Evolutionary conservation across 331 rosid genomes (phyloP), one percentile per base, ranked within the genome.

Genomic region (Arachis monticola): DNA sequence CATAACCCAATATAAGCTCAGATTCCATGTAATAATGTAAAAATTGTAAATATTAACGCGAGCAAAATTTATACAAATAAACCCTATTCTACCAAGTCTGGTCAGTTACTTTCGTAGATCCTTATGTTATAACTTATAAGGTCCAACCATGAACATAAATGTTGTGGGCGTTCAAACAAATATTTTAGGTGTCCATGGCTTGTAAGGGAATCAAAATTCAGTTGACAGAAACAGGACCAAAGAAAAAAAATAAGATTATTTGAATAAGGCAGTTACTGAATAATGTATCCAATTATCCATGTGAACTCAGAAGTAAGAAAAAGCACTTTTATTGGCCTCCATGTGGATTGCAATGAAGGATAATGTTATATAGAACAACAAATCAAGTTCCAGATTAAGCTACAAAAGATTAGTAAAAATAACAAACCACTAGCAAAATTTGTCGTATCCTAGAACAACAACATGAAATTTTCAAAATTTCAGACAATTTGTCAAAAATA

Each of bases 381-480:
- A 64, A 53, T 30, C 65, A 74, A 27, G 45, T 22, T 75, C 17
- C 79, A 75, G 57, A 12, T 64, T n/a, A 10, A 27, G 38, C 58
- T 55, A 56, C 17, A 17, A 75, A 69, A 27, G 31, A 55, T 42
- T 62, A 58, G 70, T 14, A 60, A 8, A 59, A 0, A 48, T 11
- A 7, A 50, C 46, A 58, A 75, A 45, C 65, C 69, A 64, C 74
- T 12, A 63, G 60, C 67, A 81, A 76, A 70, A 70, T 64, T 71
- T 81, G 75, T 68, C 17, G 68, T 53, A 47, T 69, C 69, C 67
- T 53, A 12, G 45, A 51, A 14, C 67, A 60, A 60, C 67, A 52
- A 8, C 9, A 60, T 62, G 58, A 77, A 70, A 47, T 56, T 69
- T 70, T 57, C 78, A 27, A 64, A 80, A 64, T 40, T 58, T 75